Conservation (phyloP, 129 eudicot species). For the Tagetes erecta region DNA sequence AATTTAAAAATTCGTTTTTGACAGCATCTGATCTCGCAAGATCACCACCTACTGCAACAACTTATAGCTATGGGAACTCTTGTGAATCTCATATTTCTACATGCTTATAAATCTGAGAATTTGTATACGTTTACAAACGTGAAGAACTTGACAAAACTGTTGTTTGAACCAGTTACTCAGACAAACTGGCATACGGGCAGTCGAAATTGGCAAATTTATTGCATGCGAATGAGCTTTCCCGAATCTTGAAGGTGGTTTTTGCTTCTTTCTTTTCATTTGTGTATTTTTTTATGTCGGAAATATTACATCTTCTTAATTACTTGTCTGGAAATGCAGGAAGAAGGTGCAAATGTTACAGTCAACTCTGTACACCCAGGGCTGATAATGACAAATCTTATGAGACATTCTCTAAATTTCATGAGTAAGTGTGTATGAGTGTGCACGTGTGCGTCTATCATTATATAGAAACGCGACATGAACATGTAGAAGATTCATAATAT, state of each 20-base stretch:
- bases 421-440: slow-evolving; percentile 44
- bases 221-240: slow-evolving; percentile 93
- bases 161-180: slow-evolving; percentile 58
- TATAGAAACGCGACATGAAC: not conserved
- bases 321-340: slow-evolving; percentile 49
- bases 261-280: not conserved
- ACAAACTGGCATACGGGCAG: slow-evolving; percentile 88
- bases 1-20: not conserved
- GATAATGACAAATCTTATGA: slow-evolving; percentile 85
- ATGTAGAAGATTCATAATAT: not conserved
- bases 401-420: slow-evolving; percentile 49
- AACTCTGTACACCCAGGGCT: slow-evolving; percentile 95
- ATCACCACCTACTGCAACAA: not conserved
- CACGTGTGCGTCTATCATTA: slow-evolving; percentile 8
- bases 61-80: not conserved
- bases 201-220: slow-evolving; percentile 78
- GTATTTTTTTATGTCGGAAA: not conserved
- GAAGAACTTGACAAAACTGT: slow-evolving; percentile 11
- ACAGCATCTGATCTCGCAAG: not conserved
- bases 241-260: slow-evolving; percentile 57
- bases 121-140: not conserved
- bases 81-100: not conserved
- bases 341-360: slow-evolving; percentile 75
- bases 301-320: not conserved
- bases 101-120: not conserved